These are phyloP conservation scores for Ilyonectria robusta DNA, from an alignment of 2,329 filamentous ascomycete genomes.

Conservation along the genomic window DNA sequence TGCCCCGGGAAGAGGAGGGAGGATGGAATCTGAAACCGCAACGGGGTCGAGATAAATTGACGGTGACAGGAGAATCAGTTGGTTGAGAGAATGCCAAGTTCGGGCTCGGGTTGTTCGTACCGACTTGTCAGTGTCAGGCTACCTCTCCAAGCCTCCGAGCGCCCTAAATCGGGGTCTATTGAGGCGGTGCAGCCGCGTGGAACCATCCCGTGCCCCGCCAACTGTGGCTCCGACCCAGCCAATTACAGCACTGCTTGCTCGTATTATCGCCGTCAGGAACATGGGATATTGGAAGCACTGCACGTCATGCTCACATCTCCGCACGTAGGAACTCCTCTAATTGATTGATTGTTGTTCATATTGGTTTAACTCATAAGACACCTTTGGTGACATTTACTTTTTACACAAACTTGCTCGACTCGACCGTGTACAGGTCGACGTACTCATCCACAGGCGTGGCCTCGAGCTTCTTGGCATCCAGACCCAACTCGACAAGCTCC, in stretches of 20 bases:
- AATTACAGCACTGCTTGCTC: background rate
- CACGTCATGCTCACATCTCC: background rate
- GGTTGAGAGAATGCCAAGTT: background rate
- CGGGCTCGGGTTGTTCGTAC: slow-evolving; percentile 3
- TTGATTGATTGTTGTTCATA: slow-evolving; percentile 23
- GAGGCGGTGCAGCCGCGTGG: slow-evolving; percentile 45
- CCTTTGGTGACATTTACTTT: slow-evolving; percentile 17
- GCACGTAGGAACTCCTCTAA: background rate
- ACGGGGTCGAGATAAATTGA: slow-evolving; percentile 6
- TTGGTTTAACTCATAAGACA: slow-evolving; percentile 28
- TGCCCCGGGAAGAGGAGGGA: background rate
- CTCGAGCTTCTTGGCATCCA: slow-evolving; percentile 82
- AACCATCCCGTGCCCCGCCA: slow-evolving; percentile 12
- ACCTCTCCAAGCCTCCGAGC: background rate
- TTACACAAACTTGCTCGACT: slow-evolving; percentile 72
- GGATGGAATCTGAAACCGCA: slow-evolving; percentile 19
- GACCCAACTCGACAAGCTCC: slow-evolving; percentile 84
- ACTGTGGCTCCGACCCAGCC: slow-evolving; percentile 26
- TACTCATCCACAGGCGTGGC: slow-evolving; percentile 90
- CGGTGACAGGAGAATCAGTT: background rate
- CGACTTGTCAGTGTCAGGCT: background rate
- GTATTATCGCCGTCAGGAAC: background rate
- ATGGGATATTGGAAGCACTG: background rate
- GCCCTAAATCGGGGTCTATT: slow-evolving; percentile 32
- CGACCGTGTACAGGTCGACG: slow-evolving; percentile 83